Evolutionary conservation across 2,329 filamentous ascomycete species (phyloP), one percentile per base, ranked within the genome.

Genomic region (Aureobasidium sp.): DNA sequence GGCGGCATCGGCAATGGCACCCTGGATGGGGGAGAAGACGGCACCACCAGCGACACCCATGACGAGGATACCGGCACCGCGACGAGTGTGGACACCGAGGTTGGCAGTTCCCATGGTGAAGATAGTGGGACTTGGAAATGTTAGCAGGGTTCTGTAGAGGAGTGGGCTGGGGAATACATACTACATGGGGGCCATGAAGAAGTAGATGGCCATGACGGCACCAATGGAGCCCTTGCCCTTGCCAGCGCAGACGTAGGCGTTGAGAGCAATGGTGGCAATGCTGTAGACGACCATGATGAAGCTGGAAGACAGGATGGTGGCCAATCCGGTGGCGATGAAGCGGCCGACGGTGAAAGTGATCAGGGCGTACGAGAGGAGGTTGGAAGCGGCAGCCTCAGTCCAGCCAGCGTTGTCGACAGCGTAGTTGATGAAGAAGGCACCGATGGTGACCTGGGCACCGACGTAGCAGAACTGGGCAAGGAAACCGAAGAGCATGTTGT

Each of bases 91-190:
- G 53, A 68, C 69, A 62, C 73, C 73, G 2, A 75, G 70, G 66
- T 74, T 74, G 63, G 72, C 72, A 11, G 73, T 75, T n/a, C 73
- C 73, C 45, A 75, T 70, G 20, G 73, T 73, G 71, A 75, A 75
- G 68, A 75, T 70, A 34, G 71, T 70, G 14, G 73, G 73, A 68
- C 22, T 25, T 25, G 22, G 22, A 25, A 25, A 25, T 25, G 22
- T 25, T 25, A 25, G 22, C 22, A 25, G 22, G 22, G 22, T 25
- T 25, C 22, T 25, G 22, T 25, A 25, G 22, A 25, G 22, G 22
- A 25, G 22, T 25, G 22, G 22, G 22, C 22, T 25, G 22, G 22
- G 22, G 22, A 25, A 25, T 25, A 25, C 22, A 25, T 25, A 25
- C 22, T 74, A 75, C 72, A 74, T 74, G 41, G 65, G 65, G 1